A percentile compares a stretch with the other conserved stretches of the same genome.
These are phyloP conservation scores for Pichia pseudocactophila DNA, from an alignment of 805 yeast genomes.

Conservation along the genomic window DNA sequence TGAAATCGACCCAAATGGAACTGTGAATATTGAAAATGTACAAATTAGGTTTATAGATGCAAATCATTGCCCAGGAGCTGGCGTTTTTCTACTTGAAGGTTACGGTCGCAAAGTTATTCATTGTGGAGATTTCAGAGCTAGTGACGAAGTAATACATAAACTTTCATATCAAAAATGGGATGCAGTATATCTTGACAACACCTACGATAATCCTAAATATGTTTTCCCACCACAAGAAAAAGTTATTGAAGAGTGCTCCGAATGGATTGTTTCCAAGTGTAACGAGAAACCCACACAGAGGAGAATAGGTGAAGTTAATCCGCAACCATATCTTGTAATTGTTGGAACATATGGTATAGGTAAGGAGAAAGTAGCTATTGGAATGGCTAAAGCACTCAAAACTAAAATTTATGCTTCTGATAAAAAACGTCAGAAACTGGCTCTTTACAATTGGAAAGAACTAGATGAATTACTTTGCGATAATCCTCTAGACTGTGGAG, in stretches of 20 bases:
- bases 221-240: conserved; percentile 69
- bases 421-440: conserved; percentile 38
- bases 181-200: conserved; percentile 77
- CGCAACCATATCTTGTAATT: conserved; percentile 34
- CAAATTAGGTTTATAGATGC: conserved; percentile 68
- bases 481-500: conserved; percentile 8
- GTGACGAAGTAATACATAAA: conserved; percentile 38
- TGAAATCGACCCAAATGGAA: conserved; percentile 31
- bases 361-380: conserved; percentile 75
- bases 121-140: conserved; percentile 90
- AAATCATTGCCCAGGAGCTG: conserved; percentile 96
- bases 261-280: conserved; percentile 32
- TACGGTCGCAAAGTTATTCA: conserved; percentile 45
- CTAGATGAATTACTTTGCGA: conserved; percentile 32
- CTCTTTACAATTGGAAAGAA: conserved; percentile 37
- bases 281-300: conserved; percentile 1
- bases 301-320: neutral
- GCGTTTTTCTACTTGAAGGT: conserved; percentile 61
- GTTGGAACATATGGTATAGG: conserved; percentile 92
- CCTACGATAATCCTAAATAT: conserved; percentile 70
- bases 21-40: conserved; percentile 33
- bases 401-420: conserved; percentile 49
- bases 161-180: conserved; percentile 28
- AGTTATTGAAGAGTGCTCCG: conserved; percentile 54
- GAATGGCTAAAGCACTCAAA: conserved; percentile 42